Base-by-base conservation (phyloP, 495 filamentous ascomycete genomes). In the Cenococcum geophilum region DNA sequence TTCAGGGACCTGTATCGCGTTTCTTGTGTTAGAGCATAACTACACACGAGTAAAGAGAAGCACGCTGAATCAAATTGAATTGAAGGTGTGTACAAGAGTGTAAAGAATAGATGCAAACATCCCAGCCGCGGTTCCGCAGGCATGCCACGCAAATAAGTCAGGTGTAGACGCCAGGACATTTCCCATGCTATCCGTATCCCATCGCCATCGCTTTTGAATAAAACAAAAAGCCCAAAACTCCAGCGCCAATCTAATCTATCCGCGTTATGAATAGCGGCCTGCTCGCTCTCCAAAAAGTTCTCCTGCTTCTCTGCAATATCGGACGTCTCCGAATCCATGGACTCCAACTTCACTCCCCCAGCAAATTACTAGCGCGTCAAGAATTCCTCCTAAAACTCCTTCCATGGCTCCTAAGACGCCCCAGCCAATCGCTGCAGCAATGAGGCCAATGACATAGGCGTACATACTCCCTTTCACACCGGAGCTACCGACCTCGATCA, bases 321-420 rank as follows among this genome's bases (percentile, higher is more conserved):
- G 78, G 2, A 86, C 89, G 60, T 90, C 89, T 20, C 78, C 79
- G 32, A 79, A 77, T 14, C 80, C 83, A 57, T 79, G 78, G 58
- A 83, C 82, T 3, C 88, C 83, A 56, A 85, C 83, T 74, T 96
- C 92, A 68, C 88, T 96, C 34, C 87, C 89, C 82, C 95, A 97
- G 76, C 93, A 98, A 18, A 98, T 85, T 32, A 97, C 82, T 18
- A 86, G 85, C 11, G 89, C 93, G 77, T 98, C 93, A 8, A 98
- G 83, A 36, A 98, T 90, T 32, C 91, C 91, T 47, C 89, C 88
- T 48, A 98, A 77, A 35, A 96, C 88, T 14, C 92, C 90, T 72
- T 98, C 93, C 77, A 95, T 93, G 1, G 92, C 88, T n/a, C 93
- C 93, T 51, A 98, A 72, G 3, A 97, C 84, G 21, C 88, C 91